Conservation (phyloP, 352 stramenopile species). For the Hyaloperonospora brassicae region DNA sequence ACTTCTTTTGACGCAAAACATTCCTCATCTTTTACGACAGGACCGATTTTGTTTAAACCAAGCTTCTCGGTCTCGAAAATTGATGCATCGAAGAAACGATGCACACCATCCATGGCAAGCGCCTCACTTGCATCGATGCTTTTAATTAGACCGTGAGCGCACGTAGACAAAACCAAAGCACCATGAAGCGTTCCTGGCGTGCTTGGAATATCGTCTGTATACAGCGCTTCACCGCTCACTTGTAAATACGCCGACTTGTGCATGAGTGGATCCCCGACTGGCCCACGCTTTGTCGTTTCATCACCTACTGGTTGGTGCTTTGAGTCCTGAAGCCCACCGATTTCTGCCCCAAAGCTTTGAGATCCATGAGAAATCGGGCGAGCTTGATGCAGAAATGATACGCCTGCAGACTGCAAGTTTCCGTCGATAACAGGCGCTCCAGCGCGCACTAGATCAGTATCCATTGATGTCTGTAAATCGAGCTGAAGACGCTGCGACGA, state of each 20-base stretch:
- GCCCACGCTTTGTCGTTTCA: slow-evolving; percentile 31
- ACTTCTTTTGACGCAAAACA: slow-evolving; percentile 72
- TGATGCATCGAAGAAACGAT: slow-evolving; percentile 73
- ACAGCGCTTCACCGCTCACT: slow-evolving; percentile 92
- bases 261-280: slow-evolving; percentile 86
- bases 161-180: slow-evolving; percentile 86
- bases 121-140: slow-evolving; percentile 80
- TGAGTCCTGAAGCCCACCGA: slow-evolving; percentile 54
- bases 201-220: slow-evolving; percentile 91
- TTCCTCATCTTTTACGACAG: slow-evolving; percentile 82
- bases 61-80: slow-evolving; percentile 56
- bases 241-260: slow-evolving; percentile 91
- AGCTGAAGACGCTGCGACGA: slow-evolving; percentile 51
- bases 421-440: slow-evolving; percentile 26
- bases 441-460: slow-evolving; percentile 13
- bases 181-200: slow-evolving; percentile 85
- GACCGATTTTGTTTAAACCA: slow-evolving; percentile 73
- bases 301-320: slow-evolving; percentile 47
- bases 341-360: slow-evolving; percentile 53
- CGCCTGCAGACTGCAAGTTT: slow-evolving; percentile 38
- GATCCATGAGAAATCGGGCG: slow-evolving; percentile 45
- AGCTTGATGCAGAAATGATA: slow-evolving; percentile 52
- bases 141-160: slow-evolving; percentile 73
- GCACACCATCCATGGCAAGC: slow-evolving; percentile 83
- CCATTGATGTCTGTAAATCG: slow-evolving; percentile 19